Base-by-base conservation (phyloP, 2,329 filamentous ascomycete species). In the Trichoderma gracile region DNA sequence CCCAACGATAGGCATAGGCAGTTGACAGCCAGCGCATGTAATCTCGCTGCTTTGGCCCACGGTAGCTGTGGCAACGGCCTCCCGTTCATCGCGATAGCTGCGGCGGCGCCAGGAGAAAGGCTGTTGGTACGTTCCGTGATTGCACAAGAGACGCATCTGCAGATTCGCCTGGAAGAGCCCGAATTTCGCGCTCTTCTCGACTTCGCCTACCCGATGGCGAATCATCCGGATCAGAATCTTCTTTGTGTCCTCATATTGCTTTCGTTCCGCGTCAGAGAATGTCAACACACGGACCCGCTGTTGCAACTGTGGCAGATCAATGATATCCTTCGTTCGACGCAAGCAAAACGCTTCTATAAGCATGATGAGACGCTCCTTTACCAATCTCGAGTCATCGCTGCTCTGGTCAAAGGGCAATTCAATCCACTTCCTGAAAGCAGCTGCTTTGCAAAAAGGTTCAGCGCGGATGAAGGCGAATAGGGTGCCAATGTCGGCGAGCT, bases 401-500 rank as follows among this genome's bases (percentile, higher is more conserved):
- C n/a, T 42, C 46, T 60, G 57, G 17, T 75, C 72, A 21, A 79
- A 80, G 0, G 80, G 81, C 0, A 71, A 63, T 2, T 73, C 73
- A n/a, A 84, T 79, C 55, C 71, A 78, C n/a, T 75, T 74, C 3
- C 79, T 76, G 65, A 84, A 83, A 4, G 68, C 72, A 1, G 73
- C 69, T 5, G 75, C 65, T n/a, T 71, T 78, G 38, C 78, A 71
- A 64, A 83, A 80, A 1, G 77, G 78, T 21, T 73, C 71, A 1
- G 78, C 75, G 49, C 75, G 71, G 23, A 85, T 69, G 66, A 86
- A 85, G 1, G 77, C 74, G 47, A 85, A 77, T 0, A 86, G 73
- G 0, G 82, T 76, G 0, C 80, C 82, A 3, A 86, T 76, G 55
- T 86, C 83, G 7, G 80, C 79, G 0, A 86, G 73, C 2, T 73